Evolutionary conservation across 2,329 filamentous ascomycete genomes (phyloP).

Genomic region (Cladosporium austrohemisphaericum): DNA sequence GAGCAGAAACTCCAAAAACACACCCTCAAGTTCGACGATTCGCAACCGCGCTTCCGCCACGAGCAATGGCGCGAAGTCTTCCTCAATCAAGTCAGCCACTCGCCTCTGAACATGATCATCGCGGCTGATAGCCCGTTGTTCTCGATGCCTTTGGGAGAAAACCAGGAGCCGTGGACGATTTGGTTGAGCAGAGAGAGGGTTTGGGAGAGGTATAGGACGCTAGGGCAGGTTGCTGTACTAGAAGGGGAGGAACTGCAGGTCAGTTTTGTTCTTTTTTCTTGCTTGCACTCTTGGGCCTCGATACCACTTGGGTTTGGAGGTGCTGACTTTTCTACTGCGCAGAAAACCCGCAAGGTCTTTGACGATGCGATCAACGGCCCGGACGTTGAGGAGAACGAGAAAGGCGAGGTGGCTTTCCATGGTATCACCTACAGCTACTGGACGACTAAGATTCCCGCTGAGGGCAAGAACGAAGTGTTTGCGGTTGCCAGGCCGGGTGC

Average conservation of each 20-base stretch:
- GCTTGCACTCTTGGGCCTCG: background rate
- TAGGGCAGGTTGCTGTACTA: constrained; percentile 65
- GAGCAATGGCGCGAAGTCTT: constrained; percentile 63
- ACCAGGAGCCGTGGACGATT: constrained; percentile 54
- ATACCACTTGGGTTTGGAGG: too few species aligned
- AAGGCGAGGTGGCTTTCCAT: constrained; percentile 62
- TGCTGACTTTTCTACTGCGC: constrained; percentile 19
- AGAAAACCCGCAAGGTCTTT: constrained; percentile 51
- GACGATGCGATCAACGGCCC: constrained; percentile 51
- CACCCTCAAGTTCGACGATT: constrained; percentile 48
- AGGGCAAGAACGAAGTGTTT: constrained; percentile 24
- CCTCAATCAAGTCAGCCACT: constrained; percentile 53
- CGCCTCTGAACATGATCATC: constrained; percentile 43
- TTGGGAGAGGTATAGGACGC: constrained; percentile 61
- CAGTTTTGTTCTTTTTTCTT: constrained; percentile 19
- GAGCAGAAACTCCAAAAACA: constrained; percentile 60
- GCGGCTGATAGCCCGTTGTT: constrained; percentile 52
- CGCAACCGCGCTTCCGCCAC: constrained; percentile 63
- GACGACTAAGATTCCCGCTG: constrained; percentile 48
- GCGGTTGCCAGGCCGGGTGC: constrained; percentile 21
- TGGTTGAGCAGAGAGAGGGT: constrained; percentile 57
- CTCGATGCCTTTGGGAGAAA: constrained; percentile 58
- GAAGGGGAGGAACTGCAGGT: constrained; percentile 48
- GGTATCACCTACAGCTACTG: constrained; percentile 62
- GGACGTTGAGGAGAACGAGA: constrained; percentile 57